These are phyloP conservation scores for Fusarium luffae DNA, from an alignment of 2,329 filamentous ascomycete genomes.

Conservation along the genomic window DNA sequence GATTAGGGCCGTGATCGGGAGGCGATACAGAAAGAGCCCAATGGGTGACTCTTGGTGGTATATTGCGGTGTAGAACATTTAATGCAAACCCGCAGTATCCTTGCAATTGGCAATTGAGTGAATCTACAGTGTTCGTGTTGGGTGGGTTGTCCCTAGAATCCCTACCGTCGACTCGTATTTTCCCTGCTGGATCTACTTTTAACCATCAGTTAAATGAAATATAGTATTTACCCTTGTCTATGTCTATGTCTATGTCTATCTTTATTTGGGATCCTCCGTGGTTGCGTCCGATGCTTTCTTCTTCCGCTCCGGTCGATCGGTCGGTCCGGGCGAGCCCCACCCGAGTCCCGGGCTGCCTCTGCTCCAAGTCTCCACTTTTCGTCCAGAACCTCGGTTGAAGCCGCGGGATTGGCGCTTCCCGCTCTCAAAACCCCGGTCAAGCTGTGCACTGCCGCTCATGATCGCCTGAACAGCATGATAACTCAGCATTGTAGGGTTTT, in stretches of 20 bases:
- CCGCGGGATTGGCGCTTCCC: slow-evolving; percentile 31
- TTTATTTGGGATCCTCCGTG: slow-evolving; percentile 9
- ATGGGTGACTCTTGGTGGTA: slow-evolving; percentile 23
- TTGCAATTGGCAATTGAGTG: not conserved
- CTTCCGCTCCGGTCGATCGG: slow-evolving; percentile 28
- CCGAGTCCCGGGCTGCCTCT: slow-evolving; percentile 37
- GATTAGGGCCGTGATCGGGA: slow-evolving; percentile 20
- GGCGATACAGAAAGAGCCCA: not conserved
- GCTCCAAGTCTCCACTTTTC: not conserved
- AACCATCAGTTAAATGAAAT: not conserved
- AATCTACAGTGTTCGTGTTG: slow-evolving; percentile 3
- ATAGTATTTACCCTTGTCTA: not conserved
- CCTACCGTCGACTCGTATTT: slow-evolving; percentile 16
- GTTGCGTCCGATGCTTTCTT: slow-evolving; percentile 15
- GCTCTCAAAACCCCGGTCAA: slow-evolving; percentile 15
- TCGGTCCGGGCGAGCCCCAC: slow-evolving; percentile 20
- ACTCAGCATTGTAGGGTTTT: slow-evolving; percentile 38
- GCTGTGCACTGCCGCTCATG: slow-evolving; percentile 32
- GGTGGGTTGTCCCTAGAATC: not conserved
- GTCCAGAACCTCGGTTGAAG: slow-evolving; percentile 27
- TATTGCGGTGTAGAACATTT: slow-evolving; percentile 29
- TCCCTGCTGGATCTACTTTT: slow-evolving; percentile 15
- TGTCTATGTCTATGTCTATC: not conserved
- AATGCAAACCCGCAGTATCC: not conserved
- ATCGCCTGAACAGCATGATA: slow-evolving; percentile 28